Base-by-base conservation (phyloP, 257 asterid species). In the Haberlea rhodopensis region DNA sequence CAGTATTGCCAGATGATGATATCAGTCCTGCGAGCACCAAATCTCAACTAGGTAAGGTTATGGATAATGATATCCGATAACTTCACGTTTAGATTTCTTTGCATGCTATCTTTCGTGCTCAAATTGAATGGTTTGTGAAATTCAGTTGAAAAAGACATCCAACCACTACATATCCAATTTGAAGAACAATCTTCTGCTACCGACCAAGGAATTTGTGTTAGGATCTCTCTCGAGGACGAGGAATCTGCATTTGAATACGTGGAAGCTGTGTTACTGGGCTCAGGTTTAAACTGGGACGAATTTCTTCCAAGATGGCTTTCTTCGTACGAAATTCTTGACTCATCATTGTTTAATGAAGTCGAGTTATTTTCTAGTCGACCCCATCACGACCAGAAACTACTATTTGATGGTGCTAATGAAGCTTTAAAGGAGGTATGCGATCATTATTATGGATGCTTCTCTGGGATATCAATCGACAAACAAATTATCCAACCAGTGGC, bases 181-280 rank as follows among this genome's bases (percentile, higher is more conserved):
- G 96, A 83, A 66, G 96, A 83, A 68, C 81, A 78, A 66, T 60
- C 81, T 68, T 55, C 78, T 23, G 46, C 76, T 8, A 26, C 57
- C 54, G 95, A 84, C 60, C 87, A 75, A 67, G 85, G 70, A 62
- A 71, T 75, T 15, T 84, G 90, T 63, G 73, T 75, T 6, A 79
- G 81, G 63, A 85, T 85, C 13, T 77, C 88, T n/a, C 70, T 81
- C 0, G 95, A 90, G 73, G 91, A 84, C 51, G 97, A 85, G 70
- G 99, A 90, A 86, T 86, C 99, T 57, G 88, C 95, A 8, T 94
- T 94, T 57, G 99, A 94, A 66, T 94, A 94, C 18, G 95, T 94
- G 31, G 99, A 94, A 81, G 99, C 99, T 1, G 96, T 94, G 53
- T 71, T 94, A 60, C 83, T 94, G 19, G 97, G 97, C 53, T 94